Conservation (phyloP, 495 filamentous ascomycete species). For the Lasiosphaeria ovina region DNA sequence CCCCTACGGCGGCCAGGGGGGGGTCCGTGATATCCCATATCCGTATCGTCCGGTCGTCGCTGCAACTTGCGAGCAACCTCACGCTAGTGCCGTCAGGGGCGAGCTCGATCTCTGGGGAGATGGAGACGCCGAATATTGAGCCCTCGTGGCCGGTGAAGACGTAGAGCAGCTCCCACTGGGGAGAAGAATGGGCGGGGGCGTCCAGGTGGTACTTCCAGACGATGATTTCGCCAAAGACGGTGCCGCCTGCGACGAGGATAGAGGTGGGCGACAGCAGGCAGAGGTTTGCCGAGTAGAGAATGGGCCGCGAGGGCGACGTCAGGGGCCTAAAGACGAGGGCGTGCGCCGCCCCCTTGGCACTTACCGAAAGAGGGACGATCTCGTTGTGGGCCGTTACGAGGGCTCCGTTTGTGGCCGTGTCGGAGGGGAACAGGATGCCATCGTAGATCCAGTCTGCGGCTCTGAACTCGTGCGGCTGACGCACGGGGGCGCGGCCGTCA, state of each 20-base stretch:
- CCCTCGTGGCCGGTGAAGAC: constrained; percentile 89
- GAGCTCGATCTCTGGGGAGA: constrained; percentile 59
- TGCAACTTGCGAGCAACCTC: constrained; percentile 81
- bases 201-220: constrained; percentile 71
- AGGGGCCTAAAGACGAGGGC: constrained; percentile 39
- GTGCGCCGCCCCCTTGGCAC: constrained; percentile 12
- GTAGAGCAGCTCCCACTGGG: constrained; percentile 53
- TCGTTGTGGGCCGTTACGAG: constrained; percentile 87
- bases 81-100: constrained; percentile 31
- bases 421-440: constrained; percentile 52
- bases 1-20: constrained; percentile 16
- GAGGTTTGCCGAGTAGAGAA: constrained; percentile 82
- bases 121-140: constrained; percentile 82
- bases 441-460: constrained; percentile 83
- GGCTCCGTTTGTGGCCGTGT: constrained; percentile 27
- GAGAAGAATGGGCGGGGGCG: background rate
- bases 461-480: constrained; percentile 16
- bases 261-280: constrained; percentile 52
- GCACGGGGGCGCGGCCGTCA: constrained; percentile 11
- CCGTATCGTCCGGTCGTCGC: constrained; percentile 88
- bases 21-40: constrained; percentile 74
- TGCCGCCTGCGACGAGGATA: constrained; percentile 80
- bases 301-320: constrained; percentile 71
- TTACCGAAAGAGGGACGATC: constrained; percentile 41
- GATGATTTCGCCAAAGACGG: constrained; percentile 89